Base-by-base conservation (phyloP, 2,329 filamentous ascomycete species). In the Talaromyces sp. region DNA sequence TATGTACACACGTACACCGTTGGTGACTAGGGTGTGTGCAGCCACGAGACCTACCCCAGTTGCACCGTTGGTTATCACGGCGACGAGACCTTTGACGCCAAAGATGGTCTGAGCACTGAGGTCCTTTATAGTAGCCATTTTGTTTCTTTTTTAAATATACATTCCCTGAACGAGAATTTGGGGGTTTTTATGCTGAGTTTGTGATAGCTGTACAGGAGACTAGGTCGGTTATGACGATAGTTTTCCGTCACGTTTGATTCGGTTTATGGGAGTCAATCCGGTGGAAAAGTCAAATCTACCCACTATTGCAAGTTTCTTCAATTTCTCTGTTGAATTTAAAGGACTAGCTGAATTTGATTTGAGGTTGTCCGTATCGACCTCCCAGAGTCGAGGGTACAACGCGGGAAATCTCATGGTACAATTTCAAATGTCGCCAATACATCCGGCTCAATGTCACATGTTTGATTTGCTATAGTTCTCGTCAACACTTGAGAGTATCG, bases 1-100 rank as follows among this genome's bases (percentile, higher is more conserved):
- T 51, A 81, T 75, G 65, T 80, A 80, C 26, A 81, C 79, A 29
- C 72, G 75, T 21, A 75, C 77, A n/a, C 80, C 80, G 61, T 81
- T 81, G 27, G 75, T 74, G 2, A 74, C 77, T 17, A 82, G 69
- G 4, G 77, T 74, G 60, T 79, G 74, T 5, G 79, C 74, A 19
- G 78, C 79, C 70, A 81, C 79, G 64, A 80, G 71, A 11, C 79
- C 79, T 19, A 81, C 72, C 8, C 79, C 79, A 3, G 74, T 77
- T 12, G 78, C 77, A 32, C 78, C 79, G 29, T 76, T 78, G 12
- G 78, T 80, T 17, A 81, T 72, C 43, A 80, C 71, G 43, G 77
- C 74, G 26, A 67, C 65, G 46, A 69, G 64, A 46, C 66, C 64
- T 19, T 65, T 67, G 54, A 73, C 68, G 50, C 71, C 66, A 59